Base-by-base conservation (phyloP, 129 eudicot species). In the Glebionis coronaria region DNA sequence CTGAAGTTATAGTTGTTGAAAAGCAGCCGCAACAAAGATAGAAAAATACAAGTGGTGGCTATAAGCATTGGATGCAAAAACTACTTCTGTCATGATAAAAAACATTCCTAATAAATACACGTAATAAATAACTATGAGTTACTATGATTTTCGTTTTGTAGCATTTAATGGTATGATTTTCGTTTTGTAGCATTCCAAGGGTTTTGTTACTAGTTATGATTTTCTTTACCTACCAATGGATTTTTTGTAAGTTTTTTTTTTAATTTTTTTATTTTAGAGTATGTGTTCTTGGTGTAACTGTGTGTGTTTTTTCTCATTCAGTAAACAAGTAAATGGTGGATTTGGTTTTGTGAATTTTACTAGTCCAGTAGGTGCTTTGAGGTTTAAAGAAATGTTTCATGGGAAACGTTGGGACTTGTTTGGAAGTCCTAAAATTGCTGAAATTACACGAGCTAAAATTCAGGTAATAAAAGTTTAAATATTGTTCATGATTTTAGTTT, bases 321-420 rank as follows among this genome's bases (percentile, higher is more conserved):
- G 95, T 5, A 70, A 38, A 4, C 75, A 66, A 13, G 69, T 25
- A 0, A 81, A 82, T 76, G 87, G 81, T 67, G 95, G 97, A 0
- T 91, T 78, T 27, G 95, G 95, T 0, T 91, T 91, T 70, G 97
- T 87, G 25, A 88, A 88, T 63, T 88, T 85, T 35, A 85, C 93
- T 0, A 50, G 65, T 25, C 47, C 84, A 2, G 42, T 44, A 10
- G 79, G 85, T 7, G 87, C 74, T 0, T 18, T 85, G 77, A 66
- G 20, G 23, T 79, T 85, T 42, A 23, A 59, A 42, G 29, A 54
- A 0, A 69, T 70, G 0, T 81, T 68, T 11, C 63, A 83, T 59
- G n/a, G 55, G 0, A 74, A 44, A 35, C 2, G 57, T 5, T 85
- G 93, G 93, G 71, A 44, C 2, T 54, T 49, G 0, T 25, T n/a